Conservation (phyloP, 164 flowering plant genomes). For the Vitis rotundifolia region DNA sequence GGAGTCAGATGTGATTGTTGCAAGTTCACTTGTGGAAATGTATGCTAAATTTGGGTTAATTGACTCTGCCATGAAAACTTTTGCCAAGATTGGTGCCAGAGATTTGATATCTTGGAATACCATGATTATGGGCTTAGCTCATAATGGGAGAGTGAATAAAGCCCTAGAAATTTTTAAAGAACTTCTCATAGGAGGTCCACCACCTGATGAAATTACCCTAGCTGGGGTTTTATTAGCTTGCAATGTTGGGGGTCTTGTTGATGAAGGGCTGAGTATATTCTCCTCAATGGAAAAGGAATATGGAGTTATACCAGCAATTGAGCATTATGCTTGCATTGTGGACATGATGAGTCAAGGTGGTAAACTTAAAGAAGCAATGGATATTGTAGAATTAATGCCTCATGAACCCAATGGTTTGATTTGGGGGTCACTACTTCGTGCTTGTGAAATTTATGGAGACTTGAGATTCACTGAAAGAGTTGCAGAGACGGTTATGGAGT, state of each 20-base stretch:
- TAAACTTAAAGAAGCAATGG: conserved; percentile 41
- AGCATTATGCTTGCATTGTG: conserved; percentile 56
- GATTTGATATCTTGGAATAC: conserved; percentile 72
- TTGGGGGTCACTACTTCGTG: conserved; percentile 46
- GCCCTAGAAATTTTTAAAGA: conserved; percentile 40
- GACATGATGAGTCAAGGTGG: conserved; percentile 52
- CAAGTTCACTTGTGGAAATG: conserved; percentile 60
- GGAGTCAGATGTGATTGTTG: conserved; percentile 43
- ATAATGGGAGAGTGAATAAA: conserved; percentile 43
- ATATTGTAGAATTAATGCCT: conserved; percentile 40
- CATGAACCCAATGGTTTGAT: conserved; percentile 29
- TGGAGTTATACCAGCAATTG: conserved; percentile 39
- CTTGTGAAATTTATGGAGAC: conserved; percentile 38
- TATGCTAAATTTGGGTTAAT: conserved; percentile 49
- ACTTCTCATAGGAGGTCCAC: conserved; percentile 17
- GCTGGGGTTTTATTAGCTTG: conserved; percentile 57
- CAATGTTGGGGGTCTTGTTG: conserved; percentile 39
- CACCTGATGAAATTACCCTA: conserved; percentile 47
- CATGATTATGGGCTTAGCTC: conserved; percentile 50
- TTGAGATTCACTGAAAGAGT: conserved; percentile 41
- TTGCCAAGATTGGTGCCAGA: conserved; percentile 30
- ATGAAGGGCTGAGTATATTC: conserved; percentile 46
- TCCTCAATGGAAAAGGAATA: conserved; percentile 47
- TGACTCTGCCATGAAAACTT: conserved; percentile 39
- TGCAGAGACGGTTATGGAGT: conserved; percentile 45